A percentile compares a stretch with the other conserved stretches of the same genome.
These are phyloP conservation scores for Penicillium nordicum DNA, from an alignment of 2,329 filamentous ascomycete genomes.

Conservation along the genomic window DNA sequence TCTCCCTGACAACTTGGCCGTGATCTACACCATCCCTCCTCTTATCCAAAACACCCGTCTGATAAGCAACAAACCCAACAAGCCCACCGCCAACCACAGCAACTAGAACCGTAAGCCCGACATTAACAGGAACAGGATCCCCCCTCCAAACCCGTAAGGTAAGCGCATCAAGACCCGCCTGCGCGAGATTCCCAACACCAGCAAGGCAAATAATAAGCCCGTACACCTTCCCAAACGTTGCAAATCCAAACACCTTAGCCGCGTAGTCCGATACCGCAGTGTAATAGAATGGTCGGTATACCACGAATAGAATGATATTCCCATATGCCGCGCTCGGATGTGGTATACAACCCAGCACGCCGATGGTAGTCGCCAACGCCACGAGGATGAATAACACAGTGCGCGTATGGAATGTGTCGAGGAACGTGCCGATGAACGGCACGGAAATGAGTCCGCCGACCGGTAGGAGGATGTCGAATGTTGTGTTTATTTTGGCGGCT, in stretches of 20 bases:
- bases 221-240: slow-evolving; percentile 91
- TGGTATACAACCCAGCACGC: slow-evolving; percentile 70
- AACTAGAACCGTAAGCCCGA: slow-evolving; percentile 61
- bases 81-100: slow-evolving; percentile 62
- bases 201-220: slow-evolving; percentile 83
- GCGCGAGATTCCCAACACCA: slow-evolving; percentile 78
- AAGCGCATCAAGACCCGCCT: slow-evolving; percentile 73
- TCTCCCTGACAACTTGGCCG: neutral
- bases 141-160: slow-evolving; percentile 70
- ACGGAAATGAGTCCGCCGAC: slow-evolving; percentile 79
- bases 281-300: slow-evolving; percentile 86
- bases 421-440: slow-evolving; percentile 76
- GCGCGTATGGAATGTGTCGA: slow-evolving; percentile 72
- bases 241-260: slow-evolving; percentile 88
- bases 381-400: slow-evolving; percentile 70
- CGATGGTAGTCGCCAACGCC: slow-evolving; percentile 67
- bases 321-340: slow-evolving; percentile 68
- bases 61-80: slow-evolving; percentile 62
- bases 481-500: slow-evolving; percentile 70
- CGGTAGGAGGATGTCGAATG: slow-evolving; percentile 83
- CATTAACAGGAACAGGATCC: slow-evolving; percentile 74
- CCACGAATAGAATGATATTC: slow-evolving; percentile 73
- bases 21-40: neutral
- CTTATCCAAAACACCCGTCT: slow-evolving; percentile 37
- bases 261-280: slow-evolving; percentile 83